Evolutionary conservation across 2,329 filamentous ascomycete species (phyloP).

Genomic region (Nemania bipapillata): DNA sequence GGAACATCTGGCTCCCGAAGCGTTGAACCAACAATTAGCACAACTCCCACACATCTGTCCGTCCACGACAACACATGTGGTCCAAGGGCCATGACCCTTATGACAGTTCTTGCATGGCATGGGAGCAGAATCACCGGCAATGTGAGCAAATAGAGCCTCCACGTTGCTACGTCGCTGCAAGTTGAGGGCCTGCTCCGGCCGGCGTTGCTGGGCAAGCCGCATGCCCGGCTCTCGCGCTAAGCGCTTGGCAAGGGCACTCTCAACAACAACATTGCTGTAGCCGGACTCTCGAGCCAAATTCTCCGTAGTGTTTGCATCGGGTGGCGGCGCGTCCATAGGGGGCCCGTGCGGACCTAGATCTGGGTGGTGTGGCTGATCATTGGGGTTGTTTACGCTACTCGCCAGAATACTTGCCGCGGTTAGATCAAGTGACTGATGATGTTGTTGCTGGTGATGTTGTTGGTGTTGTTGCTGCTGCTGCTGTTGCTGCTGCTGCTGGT

Average conservation of each 20-base stretch:
- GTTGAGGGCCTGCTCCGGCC: constrained; percentile 65
- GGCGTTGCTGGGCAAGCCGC: constrained; percentile 64
- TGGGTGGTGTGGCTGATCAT: constrained; percentile 47
- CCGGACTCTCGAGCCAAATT: constrained; percentile 61
- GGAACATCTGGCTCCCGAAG: constrained; percentile 68
- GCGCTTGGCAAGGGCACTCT: constrained; percentile 66
- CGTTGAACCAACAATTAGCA: constrained; percentile 73
- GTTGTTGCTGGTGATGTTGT: constrained; percentile 51
- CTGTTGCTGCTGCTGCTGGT: constrained; percentile 46
- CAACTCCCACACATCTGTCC: constrained; percentile 71
- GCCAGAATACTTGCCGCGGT: constrained; percentile 50
- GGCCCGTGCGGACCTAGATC: constrained; percentile 44
- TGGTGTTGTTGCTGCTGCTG: constrained; percentile 50
- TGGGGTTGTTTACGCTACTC: constrained; percentile 48
- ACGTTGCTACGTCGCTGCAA: constrained; percentile 68
- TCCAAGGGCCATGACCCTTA: constrained; percentile 70
- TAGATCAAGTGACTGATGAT: constrained; percentile 51
- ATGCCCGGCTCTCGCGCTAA: constrained; percentile 62
- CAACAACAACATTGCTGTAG: constrained; percentile 60
- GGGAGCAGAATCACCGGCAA: constrained; percentile 61
- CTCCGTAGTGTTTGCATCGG: constrained; percentile 56
- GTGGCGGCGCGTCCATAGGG: constrained; percentile 39
- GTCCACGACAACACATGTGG: constrained; percentile 66
- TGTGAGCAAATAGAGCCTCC: constrained; percentile 68
- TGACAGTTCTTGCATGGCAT: constrained; percentile 69